Percentiles rank a stretch among this genome's conserved stretches.
phyloP scores from a whole-genome alignment of 83 land plant genomes.

The Picea engelmannii region DNA sequence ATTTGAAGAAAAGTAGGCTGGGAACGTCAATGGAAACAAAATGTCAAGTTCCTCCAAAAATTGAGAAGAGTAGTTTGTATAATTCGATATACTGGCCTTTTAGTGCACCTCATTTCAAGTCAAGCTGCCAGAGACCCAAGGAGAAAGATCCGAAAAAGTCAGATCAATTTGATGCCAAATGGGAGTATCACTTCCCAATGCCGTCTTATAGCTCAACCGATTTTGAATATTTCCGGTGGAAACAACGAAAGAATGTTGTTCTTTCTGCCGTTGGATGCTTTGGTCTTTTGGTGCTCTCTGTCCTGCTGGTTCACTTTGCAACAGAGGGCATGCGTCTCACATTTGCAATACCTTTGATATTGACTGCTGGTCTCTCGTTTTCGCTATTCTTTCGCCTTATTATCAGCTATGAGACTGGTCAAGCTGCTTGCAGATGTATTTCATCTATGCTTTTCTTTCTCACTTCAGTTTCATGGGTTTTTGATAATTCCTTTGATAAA shows the following conservation, averaged over 20 bases:
- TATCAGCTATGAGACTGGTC: background rate
- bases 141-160: too few relatives aligned
- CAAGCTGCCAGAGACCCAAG: too few relatives aligned
- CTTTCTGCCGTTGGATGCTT: background rate
- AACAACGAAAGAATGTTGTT: background rate
- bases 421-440: background rate
- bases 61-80: too few relatives aligned
- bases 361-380: background rate
- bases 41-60: too few relatives aligned
- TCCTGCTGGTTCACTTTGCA: background rate
- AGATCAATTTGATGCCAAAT: too few relatives aligned
- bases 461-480: background rate
- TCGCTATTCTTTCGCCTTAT: background rate
- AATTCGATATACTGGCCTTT: too few relatives aligned
- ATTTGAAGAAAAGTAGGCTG: too few relatives aligned
- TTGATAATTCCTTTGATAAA: background rate
- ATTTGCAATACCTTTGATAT: background rate
- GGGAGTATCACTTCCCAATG: background rate
- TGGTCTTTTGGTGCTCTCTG: background rate
- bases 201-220: background rate
- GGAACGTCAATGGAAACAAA: too few relatives aligned
- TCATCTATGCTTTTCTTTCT: background rate
- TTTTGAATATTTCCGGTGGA: constrained; percentile 14
- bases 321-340: background rate
- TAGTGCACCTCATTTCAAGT: too few relatives aligned